Evolutionary conservation across 176 grass and related monocot genomes (phyloP).

Genomic region (Thalia dealbata): DNA sequence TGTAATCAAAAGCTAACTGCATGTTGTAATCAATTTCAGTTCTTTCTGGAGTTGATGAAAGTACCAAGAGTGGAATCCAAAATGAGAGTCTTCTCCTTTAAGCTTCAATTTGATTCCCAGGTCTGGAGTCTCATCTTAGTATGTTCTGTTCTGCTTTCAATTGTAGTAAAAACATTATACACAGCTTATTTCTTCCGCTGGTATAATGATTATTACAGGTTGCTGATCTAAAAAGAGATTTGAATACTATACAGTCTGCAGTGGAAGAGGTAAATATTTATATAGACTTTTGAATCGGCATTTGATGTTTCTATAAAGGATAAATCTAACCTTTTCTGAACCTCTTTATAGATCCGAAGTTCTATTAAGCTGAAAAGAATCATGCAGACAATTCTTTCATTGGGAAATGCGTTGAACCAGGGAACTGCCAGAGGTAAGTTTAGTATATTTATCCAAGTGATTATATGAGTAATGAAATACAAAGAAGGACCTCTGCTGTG

Average conservation of each 20-base stretch:
- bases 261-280: conserved; percentile 58
- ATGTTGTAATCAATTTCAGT: conserved; percentile 31
- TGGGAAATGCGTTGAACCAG: conserved; percentile 95
- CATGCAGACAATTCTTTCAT: conserved; percentile 92
- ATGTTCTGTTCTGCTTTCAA: background rate
- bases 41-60: conserved; percentile 96
- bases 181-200: no score
- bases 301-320: conserved; percentile 5
- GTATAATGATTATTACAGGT: conserved; percentile 44
- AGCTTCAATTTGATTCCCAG: conserved; percentile 72
- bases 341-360: conserved; percentile 48
- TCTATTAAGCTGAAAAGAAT: conserved; percentile 76
- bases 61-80: conserved; percentile 86
- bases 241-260: conserved; percentile 61
- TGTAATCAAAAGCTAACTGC: background rate
- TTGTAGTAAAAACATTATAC: background rate
- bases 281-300: background rate
- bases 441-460: background rate
- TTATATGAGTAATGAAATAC: background rate
- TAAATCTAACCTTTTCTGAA: no score
- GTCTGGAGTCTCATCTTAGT: conserved; percentile 21
- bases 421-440: conserved; percentile 92
- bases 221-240: conserved; percentile 62
- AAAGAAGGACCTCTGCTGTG: background rate
- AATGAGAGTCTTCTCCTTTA: conserved; percentile 80